Percentiles rank a stretch among this genome's conserved stretches.
These are phyloP conservation scores for Zoysia japonica DNA, from an alignment of 176 grass and related monocot species.

Conservation along the genomic window DNA sequence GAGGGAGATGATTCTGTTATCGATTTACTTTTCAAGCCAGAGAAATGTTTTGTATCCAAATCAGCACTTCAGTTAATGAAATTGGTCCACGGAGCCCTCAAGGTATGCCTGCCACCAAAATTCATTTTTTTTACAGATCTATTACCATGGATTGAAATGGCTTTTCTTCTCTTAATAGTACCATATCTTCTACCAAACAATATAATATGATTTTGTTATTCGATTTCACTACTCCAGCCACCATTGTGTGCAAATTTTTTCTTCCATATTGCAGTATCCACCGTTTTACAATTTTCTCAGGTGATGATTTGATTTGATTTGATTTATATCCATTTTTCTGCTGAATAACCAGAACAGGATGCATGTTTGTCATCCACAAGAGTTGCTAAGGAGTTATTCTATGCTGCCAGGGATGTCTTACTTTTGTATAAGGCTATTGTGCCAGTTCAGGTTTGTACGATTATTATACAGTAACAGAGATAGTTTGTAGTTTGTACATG, in stretches of 20 bases:
- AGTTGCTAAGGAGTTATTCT: constrained; percentile 85
- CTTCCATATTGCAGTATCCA: neutral
- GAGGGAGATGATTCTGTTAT: constrained; percentile 51
- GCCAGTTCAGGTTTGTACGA: constrained; percentile 69
- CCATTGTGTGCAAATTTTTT: constrained; percentile 10
- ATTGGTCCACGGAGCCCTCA: constrained; percentile 79
- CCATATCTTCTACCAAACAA: constrained; percentile 8
- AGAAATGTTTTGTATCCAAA: constrained; percentile 76
- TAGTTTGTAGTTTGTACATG: neutral
- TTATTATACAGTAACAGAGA: constrained; percentile 5
- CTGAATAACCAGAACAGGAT: constrained; percentile 84
- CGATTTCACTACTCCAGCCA: constrained; percentile 6
- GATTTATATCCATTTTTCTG: constrained; percentile 60
- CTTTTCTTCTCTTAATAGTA: neutral
- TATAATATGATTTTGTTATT: constrained; percentile 9
- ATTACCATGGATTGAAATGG: neutral
- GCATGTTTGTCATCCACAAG: constrained; percentile 84
- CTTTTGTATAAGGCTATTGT: constrained; percentile 88
- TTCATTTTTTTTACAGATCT: constrained; percentile 28
- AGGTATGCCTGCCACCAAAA: constrained; percentile 55
- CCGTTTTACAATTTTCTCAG: constrained; percentile 3
- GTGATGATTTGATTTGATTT: constrained; percentile 28
- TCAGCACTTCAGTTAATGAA: constrained; percentile 71
- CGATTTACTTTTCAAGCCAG: constrained; percentile 84
- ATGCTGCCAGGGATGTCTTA: constrained; percentile 89